Conservation (phyloP, 495 filamentous ascomycete species). For the Penicillium atrosanguineum region DNA sequence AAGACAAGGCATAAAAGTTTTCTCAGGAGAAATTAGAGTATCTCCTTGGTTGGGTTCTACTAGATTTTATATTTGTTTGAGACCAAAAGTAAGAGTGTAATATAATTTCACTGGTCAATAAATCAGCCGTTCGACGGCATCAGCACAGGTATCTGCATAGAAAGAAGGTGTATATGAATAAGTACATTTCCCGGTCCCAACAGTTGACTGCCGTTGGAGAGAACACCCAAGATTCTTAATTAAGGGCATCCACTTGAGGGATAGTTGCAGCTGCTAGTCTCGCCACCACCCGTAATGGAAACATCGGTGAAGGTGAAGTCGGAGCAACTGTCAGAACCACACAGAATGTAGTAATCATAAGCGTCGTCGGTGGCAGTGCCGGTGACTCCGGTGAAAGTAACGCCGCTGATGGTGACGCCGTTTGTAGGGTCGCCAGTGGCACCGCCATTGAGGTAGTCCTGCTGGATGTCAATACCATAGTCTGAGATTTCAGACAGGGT, state of each 20-base stretch:
- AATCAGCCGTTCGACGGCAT: neutral
- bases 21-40: no score
- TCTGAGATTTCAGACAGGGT: constrained; percentile 35
- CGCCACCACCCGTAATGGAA: constrained; percentile 39
- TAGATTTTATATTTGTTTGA: neutral
- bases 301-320: constrained; percentile 40
- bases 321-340: constrained; percentile 44
- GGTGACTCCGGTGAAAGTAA: constrained; percentile 40
- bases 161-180: neutral
- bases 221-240: neutral
- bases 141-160: neutral
- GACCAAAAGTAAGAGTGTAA: neutral
- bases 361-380: constrained; percentile 34
- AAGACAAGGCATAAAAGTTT: no score
- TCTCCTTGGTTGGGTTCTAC: no score
- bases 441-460: constrained; percentile 51
- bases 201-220: neutral
- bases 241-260: constrained; percentile 24
- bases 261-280: constrained; percentile 41
- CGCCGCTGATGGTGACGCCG: constrained; percentile 39
- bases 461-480: constrained; percentile 49
- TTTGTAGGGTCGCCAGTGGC: constrained; percentile 43
- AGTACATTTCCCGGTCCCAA: neutral
- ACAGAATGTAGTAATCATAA: constrained; percentile 49
- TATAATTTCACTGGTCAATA: neutral